Percentiles rank a stretch among this genome's conserved stretches.
Conservation (phyloP, 2,329 filamentous ascomycete species). For the Bipolaris sorokiniana region DNA sequence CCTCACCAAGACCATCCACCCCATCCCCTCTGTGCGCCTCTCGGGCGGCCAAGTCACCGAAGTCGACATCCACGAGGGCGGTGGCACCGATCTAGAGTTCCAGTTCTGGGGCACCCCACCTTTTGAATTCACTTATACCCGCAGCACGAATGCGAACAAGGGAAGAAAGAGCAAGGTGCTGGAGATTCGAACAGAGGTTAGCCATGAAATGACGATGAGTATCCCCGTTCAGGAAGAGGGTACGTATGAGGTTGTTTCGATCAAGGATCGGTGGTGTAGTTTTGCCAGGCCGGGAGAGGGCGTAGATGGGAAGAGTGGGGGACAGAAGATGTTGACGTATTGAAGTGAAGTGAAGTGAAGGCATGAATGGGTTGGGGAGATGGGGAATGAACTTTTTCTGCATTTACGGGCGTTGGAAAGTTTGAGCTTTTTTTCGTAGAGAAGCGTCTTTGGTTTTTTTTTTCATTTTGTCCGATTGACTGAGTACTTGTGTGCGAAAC, state of each 20-base stretch:
- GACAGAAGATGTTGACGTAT: constrained; percentile 51
- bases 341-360: constrained; percentile 13
- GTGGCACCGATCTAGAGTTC: constrained; percentile 89
- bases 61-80: constrained; percentile 95
- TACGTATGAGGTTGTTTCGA: constrained; percentile 95
- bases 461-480: neutral
- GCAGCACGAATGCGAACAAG: constrained; percentile 80
- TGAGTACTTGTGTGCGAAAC: neutral
- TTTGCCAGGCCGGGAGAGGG: constrained; percentile 74
- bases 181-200: constrained; percentile 88
- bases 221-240: constrained; percentile 90
- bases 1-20: constrained; percentile 83
- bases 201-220: constrained; percentile 79
- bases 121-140: constrained; percentile 96
- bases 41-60: constrained; percentile 80
- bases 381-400: neutral
- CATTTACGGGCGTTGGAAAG: constrained; percentile 1
- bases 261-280: constrained; percentile 91
- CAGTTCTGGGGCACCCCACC: constrained; percentile 95
- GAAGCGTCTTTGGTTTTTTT: neutral
- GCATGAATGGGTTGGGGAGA: neutral
- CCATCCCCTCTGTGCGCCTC: constrained; percentile 88
- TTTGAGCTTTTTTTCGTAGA: neutral
- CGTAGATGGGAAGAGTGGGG: constrained; percentile 34
- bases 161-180: constrained; percentile 69